Percentiles rank a stretch among this genome's conserved stretches.
Evolutionary conservation across 352 stramenopile genomes (phyloP).

Genomic region (Phytophthora multivora): DNA sequence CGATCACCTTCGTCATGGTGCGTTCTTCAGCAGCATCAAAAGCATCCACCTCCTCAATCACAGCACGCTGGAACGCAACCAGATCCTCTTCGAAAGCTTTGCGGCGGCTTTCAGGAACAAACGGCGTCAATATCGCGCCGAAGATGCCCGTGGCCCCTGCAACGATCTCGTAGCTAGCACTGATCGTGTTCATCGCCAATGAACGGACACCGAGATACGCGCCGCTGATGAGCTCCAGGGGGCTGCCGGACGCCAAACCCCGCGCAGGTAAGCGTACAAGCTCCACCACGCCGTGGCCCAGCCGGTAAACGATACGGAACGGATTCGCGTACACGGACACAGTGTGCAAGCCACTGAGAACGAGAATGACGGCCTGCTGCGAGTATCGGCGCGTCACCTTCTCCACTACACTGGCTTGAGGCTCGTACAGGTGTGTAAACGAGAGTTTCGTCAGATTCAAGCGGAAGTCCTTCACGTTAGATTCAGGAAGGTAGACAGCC

Average conservation of each 20-base stretch:
- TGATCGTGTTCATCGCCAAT: slow-evolving; percentile 90
- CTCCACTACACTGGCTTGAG: slow-evolving; percentile 71
- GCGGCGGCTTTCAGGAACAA: slow-evolving; percentile 74
- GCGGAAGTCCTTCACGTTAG: slow-evolving; percentile 89
- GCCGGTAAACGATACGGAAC: slow-evolving; percentile 86
- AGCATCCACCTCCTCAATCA: slow-evolving; percentile 88
- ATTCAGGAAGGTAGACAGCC: slow-evolving; percentile 86
- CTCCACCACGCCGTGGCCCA: slow-evolving; percentile 83
- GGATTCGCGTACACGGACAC: slow-evolving; percentile 90
- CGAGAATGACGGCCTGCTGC: slow-evolving; percentile 85
- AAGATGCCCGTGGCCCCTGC: slow-evolving; percentile 80
- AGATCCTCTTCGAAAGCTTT: slow-evolving; percentile 87
- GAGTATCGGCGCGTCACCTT: slow-evolving; percentile 84
- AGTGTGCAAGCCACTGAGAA: slow-evolving; percentile 83
- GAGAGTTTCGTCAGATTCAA: slow-evolving; percentile 84
- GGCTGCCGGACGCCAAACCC: slow-evolving; percentile 79
- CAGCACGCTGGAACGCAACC: slow-evolving; percentile 82
- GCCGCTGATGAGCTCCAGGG: slow-evolving; percentile 82
- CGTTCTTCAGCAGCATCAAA: slow-evolving; percentile 88
- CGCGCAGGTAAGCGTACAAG: slow-evolving; percentile 79
- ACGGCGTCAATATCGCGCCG: slow-evolving; percentile 65
- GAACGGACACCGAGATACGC: slow-evolving; percentile 85
- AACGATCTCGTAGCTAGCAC: slow-evolving; percentile 88
- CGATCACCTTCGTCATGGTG: slow-evolving; percentile 88
- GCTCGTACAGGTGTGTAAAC: slow-evolving; percentile 86